Conservation (phyloP, 257 asterid genomes). For the Primulina tabacum region DNA sequence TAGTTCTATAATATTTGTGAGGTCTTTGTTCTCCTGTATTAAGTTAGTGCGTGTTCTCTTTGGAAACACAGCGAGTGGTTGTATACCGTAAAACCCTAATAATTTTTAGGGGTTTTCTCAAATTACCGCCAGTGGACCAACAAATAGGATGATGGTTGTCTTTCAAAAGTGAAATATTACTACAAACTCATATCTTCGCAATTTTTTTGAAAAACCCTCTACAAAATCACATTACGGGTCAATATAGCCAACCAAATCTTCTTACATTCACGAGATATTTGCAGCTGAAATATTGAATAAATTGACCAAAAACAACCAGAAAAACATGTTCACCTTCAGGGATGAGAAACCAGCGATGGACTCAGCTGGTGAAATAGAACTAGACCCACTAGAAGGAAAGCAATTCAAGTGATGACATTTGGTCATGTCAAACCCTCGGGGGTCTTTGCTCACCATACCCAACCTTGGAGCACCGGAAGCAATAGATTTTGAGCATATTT, state of each 20-base stretch:
- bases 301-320: neutral
- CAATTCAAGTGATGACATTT: conserved; percentile 92
- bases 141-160: neutral
- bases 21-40: too few species aligned
- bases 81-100: too few species aligned
- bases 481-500: conserved; percentile 72
- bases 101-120: too few species aligned
- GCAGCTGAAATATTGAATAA: conserved; percentile 3
- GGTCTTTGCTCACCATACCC: conserved; percentile 67
- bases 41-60: too few species aligned
- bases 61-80: too few species aligned
- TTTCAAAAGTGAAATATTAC: neutral
- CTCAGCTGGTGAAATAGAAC: conserved; percentile 42
- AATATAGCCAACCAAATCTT: neutral
- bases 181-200: conserved; percentile 4
- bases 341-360: conserved; percentile 70
- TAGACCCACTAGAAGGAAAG: conserved; percentile 44
- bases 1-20: too few species aligned
- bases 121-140: too few species aligned
- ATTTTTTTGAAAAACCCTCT: neutral
- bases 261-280: neutral
- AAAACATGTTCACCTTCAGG: conserved; percentile 47
- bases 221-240: neutral
- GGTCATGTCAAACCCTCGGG: conserved; percentile 78
- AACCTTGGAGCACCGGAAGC: conserved; percentile 57